Base-by-base conservation (phyloP, 2,329 filamentous ascomycete species). In the Venturia pyrina region DNA sequence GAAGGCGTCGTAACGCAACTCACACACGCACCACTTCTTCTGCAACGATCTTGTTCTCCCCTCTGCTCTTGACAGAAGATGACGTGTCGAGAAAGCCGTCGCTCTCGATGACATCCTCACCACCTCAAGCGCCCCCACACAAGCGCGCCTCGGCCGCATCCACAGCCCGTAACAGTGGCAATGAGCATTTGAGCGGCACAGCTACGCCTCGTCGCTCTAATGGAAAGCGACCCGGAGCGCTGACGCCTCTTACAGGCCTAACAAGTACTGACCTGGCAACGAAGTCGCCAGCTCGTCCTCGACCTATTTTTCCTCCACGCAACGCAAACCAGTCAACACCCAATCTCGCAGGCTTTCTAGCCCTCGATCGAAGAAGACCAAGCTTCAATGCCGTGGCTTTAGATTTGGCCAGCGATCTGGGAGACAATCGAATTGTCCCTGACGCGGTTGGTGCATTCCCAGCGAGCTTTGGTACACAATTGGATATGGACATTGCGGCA, bases 41-140 rank as follows among this genome's bases (percentile, higher is more conserved):
- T 24, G 91, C 88, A 70, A 96, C 93, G 0, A 92, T 96, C 65
- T 80, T 96, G 0, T 96, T 89, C 77, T 92, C 90, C 43, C 92
- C 92, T 0, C 79, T 86, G 41, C 78, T 81, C 79, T 75, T 68
- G 79, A 80, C 0, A 79, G 80, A 0, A 76, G 69, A 5, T 62
- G 65, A 6, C 70, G 70, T 75, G 72, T 78, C 68, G 71, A 76
- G 48, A 73, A 75, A 44, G 75, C 76, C 4, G 74, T 77, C 7
- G 72, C 76, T 2, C 70, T 77, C 1, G 2, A 59, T 59, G 53
- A 59, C 53, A 76, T 78, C 7, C 70, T 67, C 10, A 70, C 74
- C 17, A 56, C 67, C 7, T 75, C 74, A 10, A 73, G 74, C 5
- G 69, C 71, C 44, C 41, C 62, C 24, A 37, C 43, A 11, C 7